These are phyloP conservation scores for Rhodomyrtus tomentosa DNA, from an alignment of 345 rosid genomes.

Conservation along the genomic window DNA sequence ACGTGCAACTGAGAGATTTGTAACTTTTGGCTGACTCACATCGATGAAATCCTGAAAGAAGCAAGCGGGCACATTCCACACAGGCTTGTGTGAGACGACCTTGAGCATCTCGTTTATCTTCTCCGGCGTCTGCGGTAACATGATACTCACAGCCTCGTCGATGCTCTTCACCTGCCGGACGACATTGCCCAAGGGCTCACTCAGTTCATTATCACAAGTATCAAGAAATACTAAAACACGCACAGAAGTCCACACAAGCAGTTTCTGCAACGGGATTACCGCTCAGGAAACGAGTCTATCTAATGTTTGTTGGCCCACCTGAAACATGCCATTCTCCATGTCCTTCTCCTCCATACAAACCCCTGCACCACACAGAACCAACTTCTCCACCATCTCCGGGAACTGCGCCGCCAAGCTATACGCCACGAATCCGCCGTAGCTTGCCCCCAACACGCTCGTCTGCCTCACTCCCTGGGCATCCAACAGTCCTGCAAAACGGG, in stretches of 20 bases:
- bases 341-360: slow-evolving; percentile 14
- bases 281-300: background rate
- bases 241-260: background rate
- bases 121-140: slow-evolving; percentile 6
- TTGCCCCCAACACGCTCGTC: slow-evolving; percentile 5
- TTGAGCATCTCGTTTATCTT: slow-evolving; percentile 3
- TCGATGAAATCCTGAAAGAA: slow-evolving; percentile 1
- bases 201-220: background rate
- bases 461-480: background rate
- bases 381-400: slow-evolving; percentile 8
- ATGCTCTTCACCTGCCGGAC: background rate
- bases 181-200: background rate
- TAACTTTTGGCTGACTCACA: background rate
- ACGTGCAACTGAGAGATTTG: background rate
- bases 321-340: slow-evolving; percentile 4
- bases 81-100: slow-evolving; percentile 1
- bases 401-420: slow-evolving; percentile 10
- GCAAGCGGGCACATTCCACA: background rate
- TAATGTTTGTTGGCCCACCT: background rate
- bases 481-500: background rate
- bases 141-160: slow-evolving; percentile 4
- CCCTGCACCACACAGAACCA: slow-evolving; percentile 8
- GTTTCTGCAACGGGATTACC: background rate
- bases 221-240: background rate
- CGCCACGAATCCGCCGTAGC: slow-evolving; percentile 17